These are phyloP conservation scores for Astrothelium macrocarpum DNA, from an alignment of 495 filamentous ascomycete genomes.

Conservation along the genomic window DNA sequence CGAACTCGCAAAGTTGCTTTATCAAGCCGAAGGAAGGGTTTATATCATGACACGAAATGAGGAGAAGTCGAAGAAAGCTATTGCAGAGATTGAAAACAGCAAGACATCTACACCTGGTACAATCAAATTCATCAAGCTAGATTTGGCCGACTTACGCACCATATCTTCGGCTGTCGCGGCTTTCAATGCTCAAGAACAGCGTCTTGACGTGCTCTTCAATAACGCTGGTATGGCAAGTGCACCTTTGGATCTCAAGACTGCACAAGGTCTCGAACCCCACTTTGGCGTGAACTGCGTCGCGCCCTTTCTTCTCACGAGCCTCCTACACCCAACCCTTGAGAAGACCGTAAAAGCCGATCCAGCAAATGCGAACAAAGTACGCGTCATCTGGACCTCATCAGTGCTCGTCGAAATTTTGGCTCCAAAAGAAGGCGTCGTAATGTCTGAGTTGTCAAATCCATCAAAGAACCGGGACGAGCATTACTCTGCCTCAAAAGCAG, in stretches of 20 bases:
- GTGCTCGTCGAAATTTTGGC: slow-evolving; percentile 15
- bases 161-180: slow-evolving; percentile 4
- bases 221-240: slow-evolving; percentile 32
- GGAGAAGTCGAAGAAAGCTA: slow-evolving; percentile 30
- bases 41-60: slow-evolving; percentile 42
- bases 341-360: slow-evolving; percentile 24
- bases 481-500: slow-evolving; percentile 18
- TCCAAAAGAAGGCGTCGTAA: slow-evolving; percentile 7
- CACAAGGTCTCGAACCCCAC: slow-evolving; percentile 36
- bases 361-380: slow-evolving; percentile 20
- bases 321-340: slow-evolving; percentile 37
- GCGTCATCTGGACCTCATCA: slow-evolving; percentile 33
- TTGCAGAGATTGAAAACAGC: slow-evolving; percentile 26
- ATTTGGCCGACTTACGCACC: slow-evolving; percentile 20
- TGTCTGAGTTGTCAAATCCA: background rate
- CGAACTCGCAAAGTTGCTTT: slow-evolving; percentile 33
- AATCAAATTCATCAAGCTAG: slow-evolving; percentile 35
- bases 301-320: slow-evolving; percentile 38
- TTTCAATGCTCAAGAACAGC: slow-evolving; percentile 3
- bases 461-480: background rate
- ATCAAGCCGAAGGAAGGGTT: slow-evolving; percentile 40
- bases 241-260: slow-evolving; percentile 29
- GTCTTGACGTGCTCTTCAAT: slow-evolving; percentile 14
- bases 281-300: slow-evolving; percentile 39
- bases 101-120: slow-evolving; percentile 23